Percentiles rank a stretch among this genome's conserved stretches.
These are phyloP conservation scores for Blastocystis sp. DNA, from an alignment of 352 stramenopile genomes.

Conservation along the genomic window DNA sequence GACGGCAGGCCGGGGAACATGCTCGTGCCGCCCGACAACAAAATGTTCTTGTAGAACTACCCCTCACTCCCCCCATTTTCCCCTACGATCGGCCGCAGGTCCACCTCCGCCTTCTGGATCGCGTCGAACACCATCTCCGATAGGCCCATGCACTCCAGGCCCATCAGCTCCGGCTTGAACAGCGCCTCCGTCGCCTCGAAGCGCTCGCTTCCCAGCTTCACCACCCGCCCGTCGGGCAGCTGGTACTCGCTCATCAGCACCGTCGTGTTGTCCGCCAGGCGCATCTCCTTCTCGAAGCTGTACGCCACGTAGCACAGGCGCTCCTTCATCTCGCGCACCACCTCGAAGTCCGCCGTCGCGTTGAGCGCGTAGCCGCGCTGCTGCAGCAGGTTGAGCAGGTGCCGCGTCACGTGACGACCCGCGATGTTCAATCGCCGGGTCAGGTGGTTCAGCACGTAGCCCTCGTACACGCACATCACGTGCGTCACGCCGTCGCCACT, in stretches of 20 bases:
- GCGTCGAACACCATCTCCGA: constrained; percentile 95
- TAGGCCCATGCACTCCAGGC: constrained; percentile 88
- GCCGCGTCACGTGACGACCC: constrained; percentile 86
- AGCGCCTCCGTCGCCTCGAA: constrained; percentile 73
- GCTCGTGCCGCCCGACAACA: constrained; percentile 83
- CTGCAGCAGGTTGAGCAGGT: constrained; percentile 88
- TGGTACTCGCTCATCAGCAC: constrained; percentile 70
- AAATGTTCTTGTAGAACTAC: constrained; percentile 96
- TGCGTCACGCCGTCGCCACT: constrained; percentile 88
- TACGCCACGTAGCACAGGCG: constrained; percentile 87
- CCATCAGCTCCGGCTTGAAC: constrained; percentile 92
- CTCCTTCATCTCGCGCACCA: constrained; percentile 86
- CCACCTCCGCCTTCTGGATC: constrained; percentile 89
- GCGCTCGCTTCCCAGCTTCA: constrained; percentile 76
- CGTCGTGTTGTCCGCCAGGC: constrained; percentile 75
- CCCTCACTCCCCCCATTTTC: constrained; percentile 81
- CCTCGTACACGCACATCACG: constrained; percentile 81
- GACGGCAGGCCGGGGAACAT: constrained; percentile 91
- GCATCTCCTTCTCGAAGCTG: constrained; percentile 81
- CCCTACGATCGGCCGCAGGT: constrained; percentile 31
- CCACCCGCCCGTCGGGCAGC: constrained; percentile 92
- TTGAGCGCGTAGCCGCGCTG: constrained; percentile 86
- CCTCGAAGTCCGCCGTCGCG: constrained; percentile 71
- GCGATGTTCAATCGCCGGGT: constrained; percentile 86
- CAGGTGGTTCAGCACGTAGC: constrained; percentile 83